Evolutionary conservation across 73 alveolate species (phyloP).

Genomic region (Symbiodinium natans): DNA sequence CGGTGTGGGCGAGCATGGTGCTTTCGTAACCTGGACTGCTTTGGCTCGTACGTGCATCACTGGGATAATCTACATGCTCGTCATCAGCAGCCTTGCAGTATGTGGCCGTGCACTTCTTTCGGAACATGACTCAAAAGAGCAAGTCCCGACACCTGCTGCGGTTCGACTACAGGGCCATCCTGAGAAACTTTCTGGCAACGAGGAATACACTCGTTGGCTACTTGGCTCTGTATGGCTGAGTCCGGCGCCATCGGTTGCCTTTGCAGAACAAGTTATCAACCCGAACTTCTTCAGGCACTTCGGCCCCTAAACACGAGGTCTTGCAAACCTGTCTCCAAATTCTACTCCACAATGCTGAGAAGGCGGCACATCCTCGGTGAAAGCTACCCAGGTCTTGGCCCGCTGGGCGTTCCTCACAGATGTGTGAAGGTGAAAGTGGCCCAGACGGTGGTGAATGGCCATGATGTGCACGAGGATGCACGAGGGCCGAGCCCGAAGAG

Average conservation of each 20-base stretch:
- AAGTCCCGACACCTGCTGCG: constrained; percentile 55
- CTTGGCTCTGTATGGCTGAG: background rate
- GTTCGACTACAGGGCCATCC: constrained; percentile 50
- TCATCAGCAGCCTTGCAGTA: constrained; percentile 8
- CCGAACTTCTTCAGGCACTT: too few species aligned
- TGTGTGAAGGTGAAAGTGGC: too few species aligned
- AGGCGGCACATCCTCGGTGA: constrained; percentile 47
- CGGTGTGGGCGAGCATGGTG: too few species aligned
- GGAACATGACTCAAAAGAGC: too few species aligned
- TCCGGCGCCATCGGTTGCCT: constrained; percentile 68
- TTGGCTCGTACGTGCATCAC: constrained; percentile 2
- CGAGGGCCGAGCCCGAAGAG: constrained; percentile 49
- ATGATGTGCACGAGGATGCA: too few species aligned
- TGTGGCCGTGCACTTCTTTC: constrained; percentile 5
- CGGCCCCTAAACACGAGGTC: too few species aligned
- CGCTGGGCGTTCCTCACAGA: constrained; percentile 37
- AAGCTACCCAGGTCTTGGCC: constrained; percentile 72
- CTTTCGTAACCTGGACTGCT: too few species aligned
- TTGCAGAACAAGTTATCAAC: too few species aligned
- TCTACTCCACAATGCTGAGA: too few species aligned
- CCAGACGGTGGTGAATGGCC: too few species aligned
- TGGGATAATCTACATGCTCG: constrained; percentile 44
- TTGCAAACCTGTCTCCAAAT: constrained; percentile 38
- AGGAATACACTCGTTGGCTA: too few species aligned
- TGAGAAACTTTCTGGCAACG: background rate